phyloP scores from a whole-genome alignment of 345 rosid genomes.

The Dovyalis caffra region DNA sequence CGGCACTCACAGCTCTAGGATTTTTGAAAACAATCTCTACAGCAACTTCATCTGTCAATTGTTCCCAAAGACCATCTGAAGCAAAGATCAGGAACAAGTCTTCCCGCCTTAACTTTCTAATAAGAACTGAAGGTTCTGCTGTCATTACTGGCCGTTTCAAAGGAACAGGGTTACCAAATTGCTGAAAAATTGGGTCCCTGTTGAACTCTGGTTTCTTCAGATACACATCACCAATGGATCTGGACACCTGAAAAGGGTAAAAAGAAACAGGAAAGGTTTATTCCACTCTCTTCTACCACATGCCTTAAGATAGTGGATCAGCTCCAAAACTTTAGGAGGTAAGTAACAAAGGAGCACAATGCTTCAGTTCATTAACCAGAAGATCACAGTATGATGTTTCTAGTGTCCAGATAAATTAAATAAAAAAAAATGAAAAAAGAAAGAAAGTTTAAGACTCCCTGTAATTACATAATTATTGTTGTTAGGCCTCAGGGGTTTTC shows the following conservation, averaged over 20 bases:
- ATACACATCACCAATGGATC: slow-evolving; percentile 96
- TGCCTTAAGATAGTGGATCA: background rate
- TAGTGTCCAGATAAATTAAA: background rate
- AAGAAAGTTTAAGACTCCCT: slow-evolving; percentile 13
- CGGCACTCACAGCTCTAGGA: slow-evolving; percentile 78
- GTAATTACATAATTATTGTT: background rate
- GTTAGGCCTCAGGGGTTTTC: background rate
- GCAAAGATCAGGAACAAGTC: slow-evolving; percentile 93
- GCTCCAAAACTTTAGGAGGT: background rate
- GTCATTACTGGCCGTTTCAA: slow-evolving; percentile 80
- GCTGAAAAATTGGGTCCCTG: slow-evolving; percentile 80
- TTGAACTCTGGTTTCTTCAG: slow-evolving; percentile 86
- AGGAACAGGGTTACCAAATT: slow-evolving; percentile 67
- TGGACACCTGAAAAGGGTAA: slow-evolving; percentile 62
- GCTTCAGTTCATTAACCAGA: background rate
- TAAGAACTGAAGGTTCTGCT: slow-evolving; percentile 84
- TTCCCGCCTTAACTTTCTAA: slow-evolving; percentile 63
- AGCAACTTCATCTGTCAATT: slow-evolving; percentile 80
- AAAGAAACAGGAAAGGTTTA: background rate
- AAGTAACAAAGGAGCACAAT: background rate
- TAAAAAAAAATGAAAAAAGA: background rate
- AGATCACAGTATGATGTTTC: background rate
- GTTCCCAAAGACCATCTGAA: slow-evolving; percentile 99
- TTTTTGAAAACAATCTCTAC: slow-evolving; percentile 78
- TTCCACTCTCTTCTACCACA: slow-evolving; percentile 8